These are phyloP conservation scores for Cucumis melo DNA, from an alignment of 306 rosid genomes.

Conservation along the genomic window DNA sequence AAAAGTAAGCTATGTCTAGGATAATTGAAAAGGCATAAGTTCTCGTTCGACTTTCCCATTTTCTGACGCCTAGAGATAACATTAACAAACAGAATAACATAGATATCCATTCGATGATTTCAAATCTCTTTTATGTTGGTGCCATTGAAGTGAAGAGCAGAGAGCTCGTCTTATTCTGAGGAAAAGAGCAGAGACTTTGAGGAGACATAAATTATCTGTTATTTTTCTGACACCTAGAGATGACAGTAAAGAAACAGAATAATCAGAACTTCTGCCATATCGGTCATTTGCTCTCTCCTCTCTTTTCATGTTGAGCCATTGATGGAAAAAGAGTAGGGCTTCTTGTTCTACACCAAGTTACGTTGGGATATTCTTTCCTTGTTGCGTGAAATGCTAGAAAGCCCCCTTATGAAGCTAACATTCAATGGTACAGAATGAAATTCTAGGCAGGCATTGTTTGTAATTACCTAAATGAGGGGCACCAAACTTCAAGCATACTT, in stretches of 20 bases:
- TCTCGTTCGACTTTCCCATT: not conserved
- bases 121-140: not conserved
- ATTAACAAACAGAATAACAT: not conserved
- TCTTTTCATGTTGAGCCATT: not conserved
- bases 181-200: not conserved
- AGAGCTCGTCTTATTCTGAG: not conserved
- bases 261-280: not conserved
- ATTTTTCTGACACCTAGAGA: not conserved
- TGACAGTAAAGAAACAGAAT: not conserved
- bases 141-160: not conserved
- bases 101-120: not conserved
- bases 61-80: not conserved
- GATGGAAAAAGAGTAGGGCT: not conserved
- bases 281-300: not conserved
- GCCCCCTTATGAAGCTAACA: not conserved
- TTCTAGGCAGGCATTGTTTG: not conserved
- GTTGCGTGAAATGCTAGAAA: not conserved
- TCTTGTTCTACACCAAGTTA: not conserved
- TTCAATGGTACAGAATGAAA: not conserved
- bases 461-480: not conserved
- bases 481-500: not conserved
- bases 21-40: not conserved
- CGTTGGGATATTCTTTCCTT: conserved; percentile 2
- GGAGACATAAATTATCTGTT: not conserved
- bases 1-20: not conserved